Evolutionary conservation across 805 yeast genomes (phyloP).

Genomic region (Lipomyces sp.): DNA sequence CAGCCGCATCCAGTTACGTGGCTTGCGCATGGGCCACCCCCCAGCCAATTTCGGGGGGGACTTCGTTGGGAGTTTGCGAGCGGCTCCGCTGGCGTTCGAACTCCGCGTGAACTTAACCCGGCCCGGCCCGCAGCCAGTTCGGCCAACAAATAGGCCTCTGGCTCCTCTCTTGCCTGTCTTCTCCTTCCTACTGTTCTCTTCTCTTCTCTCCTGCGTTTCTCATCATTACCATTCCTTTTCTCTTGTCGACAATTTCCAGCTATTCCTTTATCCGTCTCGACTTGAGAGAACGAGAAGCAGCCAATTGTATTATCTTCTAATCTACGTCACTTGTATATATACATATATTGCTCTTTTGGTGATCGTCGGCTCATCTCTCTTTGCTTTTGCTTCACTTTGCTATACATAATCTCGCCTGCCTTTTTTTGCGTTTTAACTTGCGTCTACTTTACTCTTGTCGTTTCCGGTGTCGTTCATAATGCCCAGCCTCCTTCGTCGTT

Average conservation of each 20-base stretch:
- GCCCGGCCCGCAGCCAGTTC: conserved; percentile 8
- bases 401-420: not conserved
- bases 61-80: conserved; percentile 15
- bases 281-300: conserved; percentile 2
- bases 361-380: not conserved
- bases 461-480: not conserved
- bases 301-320: not conserved
- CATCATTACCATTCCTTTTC: not conserved
- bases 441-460: not conserved
- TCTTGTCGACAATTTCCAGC: not conserved
- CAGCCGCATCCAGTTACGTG: not conserved
- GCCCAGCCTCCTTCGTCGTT: conserved; percentile 15
- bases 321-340: not conserved
- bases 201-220: conserved; percentile 1
- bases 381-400: not conserved
- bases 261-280: not conserved
- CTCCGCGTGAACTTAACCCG: conserved; percentile 11
- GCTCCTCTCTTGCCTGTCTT: not conserved
- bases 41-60: conserved; percentile 11
- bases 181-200: conserved; percentile 6
- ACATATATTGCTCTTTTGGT: not conserved
- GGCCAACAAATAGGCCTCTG: conserved; percentile 9
- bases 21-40: not conserved
- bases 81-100: not conserved
- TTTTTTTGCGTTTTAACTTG: not conserved